A percentile compares a stretch with the other conserved stretches of the same genome.
These are phyloP conservation scores for Colletotrichum incanum DNA, from an alignment of 2,329 filamentous ascomycete species.

Conservation along the genomic window DNA sequence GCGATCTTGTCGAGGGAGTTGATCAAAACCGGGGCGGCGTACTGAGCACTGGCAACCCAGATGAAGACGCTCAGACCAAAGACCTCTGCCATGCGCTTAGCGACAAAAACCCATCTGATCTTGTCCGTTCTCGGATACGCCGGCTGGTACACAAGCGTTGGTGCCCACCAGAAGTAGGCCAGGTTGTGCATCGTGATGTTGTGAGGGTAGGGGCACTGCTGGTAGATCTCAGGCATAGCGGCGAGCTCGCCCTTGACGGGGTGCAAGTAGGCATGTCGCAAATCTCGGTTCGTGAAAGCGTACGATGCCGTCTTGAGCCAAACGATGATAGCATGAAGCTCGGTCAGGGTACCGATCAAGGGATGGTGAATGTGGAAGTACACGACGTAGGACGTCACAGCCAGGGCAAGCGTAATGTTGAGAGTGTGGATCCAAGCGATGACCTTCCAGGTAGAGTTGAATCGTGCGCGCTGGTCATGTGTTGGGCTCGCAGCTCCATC, in stretches of 20 bases:
- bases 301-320: constrained; percentile 98
- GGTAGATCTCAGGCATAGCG: constrained; percentile 85
- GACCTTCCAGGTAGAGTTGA: constrained; percentile 83
- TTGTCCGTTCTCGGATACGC: constrained; percentile 89
- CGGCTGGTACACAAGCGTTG: constrained; percentile 96
- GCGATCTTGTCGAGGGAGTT: constrained; percentile 94
- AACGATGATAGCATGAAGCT: constrained; percentile 93
- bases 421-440: constrained; percentile 86
- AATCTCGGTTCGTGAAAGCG: constrained; percentile 95
- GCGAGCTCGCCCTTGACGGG: constrained; percentile 77
- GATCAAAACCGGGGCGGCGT: constrained; percentile 88
- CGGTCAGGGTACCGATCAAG: constrained; percentile 90
- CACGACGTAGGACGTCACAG: constrained; percentile 86
- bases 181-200: constrained; percentile 94
- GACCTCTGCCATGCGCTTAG: constrained; percentile 85
- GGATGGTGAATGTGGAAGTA: constrained; percentile 95
- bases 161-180: constrained; percentile 97
- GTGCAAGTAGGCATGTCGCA: constrained; percentile 91
- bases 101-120: constrained; percentile 90
- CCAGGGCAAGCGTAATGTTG: constrained; percentile 87
- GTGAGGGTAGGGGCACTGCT: constrained; percentile 85
- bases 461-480: constrained; percentile 75
- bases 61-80: constrained; percentile 88
- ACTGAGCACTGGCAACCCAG: constrained; percentile 95
- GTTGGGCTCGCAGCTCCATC: constrained; percentile 70